Evolutionary conservation across 116 monocot species (phyloP).

Genomic region (Dioscorea cayenensis): DNA sequence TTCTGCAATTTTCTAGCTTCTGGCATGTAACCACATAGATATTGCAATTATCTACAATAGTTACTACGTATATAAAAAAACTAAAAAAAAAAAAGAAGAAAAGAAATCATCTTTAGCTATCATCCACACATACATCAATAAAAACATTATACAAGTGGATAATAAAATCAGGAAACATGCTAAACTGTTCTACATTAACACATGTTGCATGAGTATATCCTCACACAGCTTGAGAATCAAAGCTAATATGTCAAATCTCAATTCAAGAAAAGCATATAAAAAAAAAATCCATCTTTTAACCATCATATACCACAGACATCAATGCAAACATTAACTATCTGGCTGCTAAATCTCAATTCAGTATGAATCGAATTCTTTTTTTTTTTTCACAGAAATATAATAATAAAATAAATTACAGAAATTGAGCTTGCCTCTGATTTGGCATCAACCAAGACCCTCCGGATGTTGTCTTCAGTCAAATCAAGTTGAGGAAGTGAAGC

Average conservation of each 20-base stretch:
- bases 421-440: conserved; percentile 40
- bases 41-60: too few species aligned
- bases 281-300: background rate
- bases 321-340: too few species aligned
- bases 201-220: background rate
- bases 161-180: background rate
- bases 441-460: conserved; percentile 56
- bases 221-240: background rate
- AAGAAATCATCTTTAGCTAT: background rate
- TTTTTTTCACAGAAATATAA: too few species aligned
- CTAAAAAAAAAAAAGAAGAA: background rate
- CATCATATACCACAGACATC: too few species aligned
- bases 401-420: too few species aligned
- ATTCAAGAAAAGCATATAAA: background rate
- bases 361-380: too few species aligned
- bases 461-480: conserved; percentile 68
- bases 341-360: too few species aligned
- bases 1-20: too few species aligned
- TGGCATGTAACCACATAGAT: too few species aligned
- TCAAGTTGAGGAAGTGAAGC: conserved; percentile 36
- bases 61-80: too few species aligned
- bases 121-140: background rate
- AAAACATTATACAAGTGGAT: too few species aligned
- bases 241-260: too few species aligned
- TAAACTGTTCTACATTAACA: background rate